These are phyloP conservation scores for Rutstroemia sp. DNA, from an alignment of 2,329 filamentous ascomycete genomes.

Conservation along the genomic window DNA sequence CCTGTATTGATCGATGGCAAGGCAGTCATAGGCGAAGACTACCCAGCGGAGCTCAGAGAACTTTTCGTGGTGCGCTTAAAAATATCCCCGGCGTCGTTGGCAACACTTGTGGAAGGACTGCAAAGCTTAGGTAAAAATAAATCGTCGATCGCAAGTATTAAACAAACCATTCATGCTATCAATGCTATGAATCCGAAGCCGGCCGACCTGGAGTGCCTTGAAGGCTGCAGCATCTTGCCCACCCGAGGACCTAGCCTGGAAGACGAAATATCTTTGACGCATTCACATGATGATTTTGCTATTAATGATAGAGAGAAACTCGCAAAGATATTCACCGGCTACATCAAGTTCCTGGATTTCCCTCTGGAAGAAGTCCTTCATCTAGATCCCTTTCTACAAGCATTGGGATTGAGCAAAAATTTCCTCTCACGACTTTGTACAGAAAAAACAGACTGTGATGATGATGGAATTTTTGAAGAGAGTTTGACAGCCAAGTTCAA, in stretches of 20 bases:
- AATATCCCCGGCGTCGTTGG: not conserved
- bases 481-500: not conserved
- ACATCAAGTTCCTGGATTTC: conserved; percentile 10
- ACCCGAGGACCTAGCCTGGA: not conserved
- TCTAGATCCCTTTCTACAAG: conserved; percentile 11
- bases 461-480: not conserved
- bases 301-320: conserved; percentile 12
- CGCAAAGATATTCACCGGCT: conserved; percentile 7
- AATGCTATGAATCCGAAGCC: not conserved
- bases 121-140: not conserved
- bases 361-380: conserved; percentile 11
- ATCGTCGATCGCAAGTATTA: not conserved
- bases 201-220: not conserved
- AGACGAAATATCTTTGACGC: conserved; percentile 1
- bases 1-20: conserved; percentile 15
- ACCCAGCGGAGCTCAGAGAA: not conserved
- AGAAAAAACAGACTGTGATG: not conserved
- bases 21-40: not conserved
- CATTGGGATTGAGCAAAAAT: conserved; percentile 7
- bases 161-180: not conserved
- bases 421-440: not conserved
- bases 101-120: not conserved
- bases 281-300: conserved; percentile 7
- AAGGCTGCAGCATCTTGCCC: not conserved
- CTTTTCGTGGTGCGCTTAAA: not conserved